Percentiles rank a stretch among this genome's conserved stretches.
Evolutionary conservation across 345 rosid genomes (phyloP).

Genomic region (Eucalyptus regnans): DNA sequence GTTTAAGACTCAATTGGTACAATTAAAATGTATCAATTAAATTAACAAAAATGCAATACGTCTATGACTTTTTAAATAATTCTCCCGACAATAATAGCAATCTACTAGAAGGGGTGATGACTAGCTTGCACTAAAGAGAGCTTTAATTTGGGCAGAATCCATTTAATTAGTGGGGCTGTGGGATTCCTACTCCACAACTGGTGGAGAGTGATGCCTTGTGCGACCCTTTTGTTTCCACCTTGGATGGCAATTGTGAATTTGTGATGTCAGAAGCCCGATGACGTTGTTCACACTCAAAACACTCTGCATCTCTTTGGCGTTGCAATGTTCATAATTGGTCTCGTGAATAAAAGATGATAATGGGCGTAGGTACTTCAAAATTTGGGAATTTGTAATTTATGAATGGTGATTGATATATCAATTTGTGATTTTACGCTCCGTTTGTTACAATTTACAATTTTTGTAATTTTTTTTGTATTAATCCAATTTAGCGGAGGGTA

Average conservation of each 20-base stretch:
- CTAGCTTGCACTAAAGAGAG: not conserved
- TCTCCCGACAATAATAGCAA: not conserved
- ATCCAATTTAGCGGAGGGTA: too few relatives aligned
- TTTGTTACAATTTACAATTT: too few relatives aligned
- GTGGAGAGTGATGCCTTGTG: not conserved
- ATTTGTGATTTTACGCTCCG: too few relatives aligned
- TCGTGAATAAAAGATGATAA: not conserved
- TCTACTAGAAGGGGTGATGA: not conserved
- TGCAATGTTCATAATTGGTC: not conserved
- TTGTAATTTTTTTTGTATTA: too few relatives aligned
- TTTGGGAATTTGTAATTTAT: too few relatives aligned
- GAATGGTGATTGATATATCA: not conserved
- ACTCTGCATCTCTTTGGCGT: not conserved
- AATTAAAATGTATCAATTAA: not conserved
- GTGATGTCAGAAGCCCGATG: not conserved
- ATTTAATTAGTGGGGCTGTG: not conserved
- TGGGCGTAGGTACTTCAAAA: not conserved
- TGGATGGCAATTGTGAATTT: not conserved
- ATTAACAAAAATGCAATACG: not conserved
- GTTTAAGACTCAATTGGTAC: rapidly evolving
- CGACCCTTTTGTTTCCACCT: not conserved
- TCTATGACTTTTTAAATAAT: not conserved
- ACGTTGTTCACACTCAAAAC: not conserved
- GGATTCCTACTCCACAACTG: not conserved
- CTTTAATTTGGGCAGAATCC: not conserved